A percentile compares a stretch with the other conserved stretches of the same genome.
Evolutionary conservation across 2,329 filamentous ascomycete species (phyloP).

Genomic region (Fusarium xylarioides): DNA sequence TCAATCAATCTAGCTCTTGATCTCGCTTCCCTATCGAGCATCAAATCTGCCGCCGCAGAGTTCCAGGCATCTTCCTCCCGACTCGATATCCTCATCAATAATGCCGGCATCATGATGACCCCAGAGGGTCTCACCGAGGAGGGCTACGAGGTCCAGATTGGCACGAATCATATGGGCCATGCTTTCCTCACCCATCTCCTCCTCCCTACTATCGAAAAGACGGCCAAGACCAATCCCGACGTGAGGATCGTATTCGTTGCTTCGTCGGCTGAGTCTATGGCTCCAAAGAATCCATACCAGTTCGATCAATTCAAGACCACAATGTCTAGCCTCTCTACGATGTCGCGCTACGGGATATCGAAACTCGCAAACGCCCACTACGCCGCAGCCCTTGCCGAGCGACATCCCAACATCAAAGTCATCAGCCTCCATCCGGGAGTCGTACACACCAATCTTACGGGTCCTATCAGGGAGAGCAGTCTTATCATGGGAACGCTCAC

Average conservation of each 20-base stretch:
- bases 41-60: background rate
- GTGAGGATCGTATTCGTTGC: background rate
- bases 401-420: background rate
- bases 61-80: background rate
- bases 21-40: background rate
- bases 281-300: background rate
- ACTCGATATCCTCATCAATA: background rate
- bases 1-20: background rate
- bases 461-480: background rate
- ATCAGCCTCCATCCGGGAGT: background rate
- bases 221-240: background rate
- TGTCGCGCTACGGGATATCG: background rate
- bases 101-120: slow-evolving; percentile 11
- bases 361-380: slow-evolving; percentile 13
- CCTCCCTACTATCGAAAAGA: background rate
- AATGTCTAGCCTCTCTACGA: background rate
- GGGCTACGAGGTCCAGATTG: slow-evolving; percentile 6
- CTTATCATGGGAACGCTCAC: background rate
- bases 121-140: background rate
- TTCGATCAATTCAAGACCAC: slow-evolving; percentile 5
- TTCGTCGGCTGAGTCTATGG: background rate
- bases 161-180: slow-evolving; percentile 2
- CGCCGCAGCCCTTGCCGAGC: background rate
- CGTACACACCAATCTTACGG: background rate
- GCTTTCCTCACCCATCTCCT: background rate